Base-by-base conservation (phyloP, 208 protist genomes). In the Naegleria lovaniensis region DNA sequence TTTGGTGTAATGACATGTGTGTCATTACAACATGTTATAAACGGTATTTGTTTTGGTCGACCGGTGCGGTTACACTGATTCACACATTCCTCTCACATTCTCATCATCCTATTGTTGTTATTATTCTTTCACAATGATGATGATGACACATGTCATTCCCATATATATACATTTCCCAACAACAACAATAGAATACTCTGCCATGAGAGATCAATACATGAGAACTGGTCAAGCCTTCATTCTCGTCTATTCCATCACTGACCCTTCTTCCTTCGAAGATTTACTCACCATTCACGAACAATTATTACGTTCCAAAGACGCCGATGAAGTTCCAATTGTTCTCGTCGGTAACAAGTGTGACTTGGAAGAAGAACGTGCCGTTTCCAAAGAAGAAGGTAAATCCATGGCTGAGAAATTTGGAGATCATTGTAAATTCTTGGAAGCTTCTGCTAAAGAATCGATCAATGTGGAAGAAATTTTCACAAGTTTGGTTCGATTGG, bases 281-380 rank as follows among this genome's bases (percentile, higher is more conserved):
- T 52, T 95, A n/a, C 5, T 5, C 33, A n/a, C 41, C 5, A 86
- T 97, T 29, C 38, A 67, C 25, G 89, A 96, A 41, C 93, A 96
- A 88, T 86, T 96, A 6, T 16, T 93, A 36, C 92, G 94, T 55
- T 92, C 95, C 1, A 95, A 95, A n/a, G 95, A 96, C 83, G 52
- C 83, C 7, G 92, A 93, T 58, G 22, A 83, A 25, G 38, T 95
- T 9, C 94, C 94, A 79, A 95, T 96, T 85, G 92, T 96, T 33
- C n/a, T 96, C 0, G 52, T 95, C 29, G 95, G 95, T 83, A 96
- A 96, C 93, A 96, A 96, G 91, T 92, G 93, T 87, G 95, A 96
- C 93, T 90, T 96, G 48, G 93, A 96, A 95, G 0, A 95, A 95
- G 19, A 91, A 95, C 86, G 94, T 95, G 85, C 92, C 96, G 36